These are phyloP conservation scores for Cyberlindnera maritima DNA, from an alignment of 805 yeast genomes.

Conservation along the genomic window DNA sequence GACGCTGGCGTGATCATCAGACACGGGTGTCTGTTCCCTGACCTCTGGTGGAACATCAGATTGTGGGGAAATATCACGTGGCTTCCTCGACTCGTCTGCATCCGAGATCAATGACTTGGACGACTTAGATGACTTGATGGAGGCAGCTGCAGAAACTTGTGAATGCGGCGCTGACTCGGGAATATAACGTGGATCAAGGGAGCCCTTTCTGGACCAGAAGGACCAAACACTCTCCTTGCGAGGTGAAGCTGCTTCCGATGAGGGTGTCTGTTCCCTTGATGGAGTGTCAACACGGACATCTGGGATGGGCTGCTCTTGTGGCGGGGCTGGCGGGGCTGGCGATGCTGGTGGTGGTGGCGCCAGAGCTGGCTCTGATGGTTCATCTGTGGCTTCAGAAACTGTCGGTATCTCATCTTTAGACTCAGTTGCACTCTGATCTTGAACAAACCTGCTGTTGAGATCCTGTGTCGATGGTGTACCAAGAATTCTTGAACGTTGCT, in stretches of 20 bases:
- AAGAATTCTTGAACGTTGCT: slow-evolving; percentile 13
- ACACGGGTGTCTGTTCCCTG: not conserved
- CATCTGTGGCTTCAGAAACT: not conserved
- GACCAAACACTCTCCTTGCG: slow-evolving; percentile 17
- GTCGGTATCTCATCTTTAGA: not conserved
- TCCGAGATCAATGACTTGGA: slow-evolving; percentile 3
- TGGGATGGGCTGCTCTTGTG: not conserved
- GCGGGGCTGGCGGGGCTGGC: too few relatives aligned
- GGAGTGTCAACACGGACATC: not conserved
- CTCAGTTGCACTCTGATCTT: not conserved
- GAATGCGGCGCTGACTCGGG: not conserved
- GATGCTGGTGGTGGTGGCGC: too few relatives aligned
- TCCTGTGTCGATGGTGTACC: slow-evolving; percentile 12
- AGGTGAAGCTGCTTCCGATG: not conserved
- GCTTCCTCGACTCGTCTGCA: not conserved
- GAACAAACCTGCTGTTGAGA: slow-evolving; percentile 1
- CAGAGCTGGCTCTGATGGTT: not conserved
- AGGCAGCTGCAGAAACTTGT: slow-evolving; percentile 6
- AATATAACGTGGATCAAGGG: slow-evolving; percentile 4
- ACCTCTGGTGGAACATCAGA: not conserved
- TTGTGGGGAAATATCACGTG: not conserved
- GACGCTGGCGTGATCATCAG: slow-evolving; percentile 5
- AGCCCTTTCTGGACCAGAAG: slow-evolving; percentile 9
- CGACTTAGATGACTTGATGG: slow-evolving; percentile 4
- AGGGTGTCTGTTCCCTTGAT: not conserved